Conservation (phyloP, 1,139 yeast species). For the Oligophagozyma castellii region DNA sequence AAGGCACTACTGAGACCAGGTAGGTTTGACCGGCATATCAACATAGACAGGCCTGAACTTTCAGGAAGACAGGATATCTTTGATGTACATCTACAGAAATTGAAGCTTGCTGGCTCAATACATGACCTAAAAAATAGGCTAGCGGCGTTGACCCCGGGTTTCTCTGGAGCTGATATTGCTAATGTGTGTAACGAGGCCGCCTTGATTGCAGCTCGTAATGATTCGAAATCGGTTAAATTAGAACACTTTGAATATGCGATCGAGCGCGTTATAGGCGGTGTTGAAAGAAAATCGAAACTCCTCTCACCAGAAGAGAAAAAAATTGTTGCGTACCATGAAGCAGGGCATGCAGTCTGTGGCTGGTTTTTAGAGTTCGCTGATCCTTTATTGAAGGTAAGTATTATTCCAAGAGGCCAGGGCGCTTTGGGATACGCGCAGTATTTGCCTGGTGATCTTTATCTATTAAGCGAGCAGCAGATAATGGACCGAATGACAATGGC, state of each 20-base stretch:
- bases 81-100: slow-evolving; percentile 63
- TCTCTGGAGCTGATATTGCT: slow-evolving; percentile 96
- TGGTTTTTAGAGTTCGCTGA: slow-evolving; percentile 87
- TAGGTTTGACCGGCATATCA: slow-evolving; percentile 86
- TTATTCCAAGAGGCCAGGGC: slow-evolving; percentile 92
- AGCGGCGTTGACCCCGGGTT: slow-evolving; percentile 95
- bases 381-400: slow-evolving; percentile 86
- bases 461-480: slow-evolving; percentile 66
- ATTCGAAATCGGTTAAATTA: slow-evolving; percentile 53
- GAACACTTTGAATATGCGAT: slow-evolving; percentile 89
- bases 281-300: slow-evolving; percentile 80
- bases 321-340: slow-evolving; percentile 94
- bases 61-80: slow-evolving; percentile 89
- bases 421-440: slow-evolving; percentile 98
- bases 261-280: slow-evolving; percentile 93
- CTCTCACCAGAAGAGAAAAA: slow-evolving; percentile 72
- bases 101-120: slow-evolving; percentile 35
- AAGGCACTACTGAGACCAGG: slow-evolving; percentile 93
- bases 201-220: slow-evolving; percentile 79
- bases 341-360: slow-evolving; percentile 97
- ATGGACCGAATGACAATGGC: slow-evolving; percentile 92
- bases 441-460: slow-evolving; percentile 83
- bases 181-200: slow-evolving; percentile 97
- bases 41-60: slow-evolving; percentile 83
- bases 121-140: slow-evolving; percentile 65